phyloP scores from a whole-genome alignment of 768 basidiomycete genomes.

The Leccinellum rugosiceps region DNA sequence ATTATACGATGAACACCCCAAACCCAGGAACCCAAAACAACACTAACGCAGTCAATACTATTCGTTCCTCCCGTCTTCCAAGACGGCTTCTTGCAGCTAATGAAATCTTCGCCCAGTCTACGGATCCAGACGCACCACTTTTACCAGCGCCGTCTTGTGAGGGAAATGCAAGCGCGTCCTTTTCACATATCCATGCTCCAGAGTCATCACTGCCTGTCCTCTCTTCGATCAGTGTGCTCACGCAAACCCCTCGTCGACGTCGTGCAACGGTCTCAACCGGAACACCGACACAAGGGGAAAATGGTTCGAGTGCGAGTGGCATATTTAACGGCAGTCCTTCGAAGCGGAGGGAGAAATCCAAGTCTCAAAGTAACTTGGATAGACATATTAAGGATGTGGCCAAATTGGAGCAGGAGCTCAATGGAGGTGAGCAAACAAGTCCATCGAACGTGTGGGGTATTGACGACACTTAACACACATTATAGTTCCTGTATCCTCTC shows the following conservation, averaged over 20 bases:
- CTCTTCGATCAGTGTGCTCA: conserved; percentile 17
- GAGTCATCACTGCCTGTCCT: conserved; percentile 21
- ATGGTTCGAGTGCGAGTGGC: conserved; percentile 22
- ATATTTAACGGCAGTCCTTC: conserved; percentile 53
- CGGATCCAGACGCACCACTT: conserved; percentile 15
- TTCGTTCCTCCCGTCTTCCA: conserved; percentile 47
- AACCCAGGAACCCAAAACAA: conserved; percentile 19
- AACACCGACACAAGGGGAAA: conserved; percentile 45
- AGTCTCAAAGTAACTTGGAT: conserved; percentile 62
- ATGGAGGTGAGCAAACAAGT: conserved; percentile 47
- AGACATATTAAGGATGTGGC: conserved; percentile 66
- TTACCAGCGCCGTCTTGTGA: conserved; percentile 15
- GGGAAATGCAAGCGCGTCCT: conserved; percentile 20
- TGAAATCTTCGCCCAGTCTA: conserved; percentile 57
- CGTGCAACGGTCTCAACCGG: conserved; percentile 68
- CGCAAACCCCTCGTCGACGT: conserved; percentile 37
- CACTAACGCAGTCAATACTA: conserved; percentile 6
- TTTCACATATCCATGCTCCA: conserved; percentile 19
- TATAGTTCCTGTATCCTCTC: conserved; percentile 35
- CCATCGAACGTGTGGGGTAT: neutral
- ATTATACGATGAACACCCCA: conserved; percentile 30
- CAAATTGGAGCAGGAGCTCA: conserved; percentile 61
- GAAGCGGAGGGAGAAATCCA: conserved; percentile 63
- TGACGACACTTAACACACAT: neutral
- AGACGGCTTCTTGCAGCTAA: conserved; percentile 62